Evolutionary conservation across 2,329 filamentous ascomycete species (phyloP).

Genomic region (Akanthomyces lecanii): DNA sequence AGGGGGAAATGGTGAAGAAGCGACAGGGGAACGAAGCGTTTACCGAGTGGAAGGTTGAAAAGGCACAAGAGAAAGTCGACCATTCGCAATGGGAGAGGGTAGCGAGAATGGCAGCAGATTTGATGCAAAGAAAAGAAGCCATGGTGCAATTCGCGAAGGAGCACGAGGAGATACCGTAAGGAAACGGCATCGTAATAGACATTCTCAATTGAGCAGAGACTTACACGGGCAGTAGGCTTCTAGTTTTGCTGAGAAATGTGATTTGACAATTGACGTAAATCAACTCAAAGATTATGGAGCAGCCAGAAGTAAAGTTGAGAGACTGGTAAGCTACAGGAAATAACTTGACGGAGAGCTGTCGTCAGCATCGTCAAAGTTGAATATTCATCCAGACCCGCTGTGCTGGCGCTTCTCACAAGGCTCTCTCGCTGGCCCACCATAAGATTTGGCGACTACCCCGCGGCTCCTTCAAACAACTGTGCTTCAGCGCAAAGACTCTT

Average conservation of each 20-base stretch:
- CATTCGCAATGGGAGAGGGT: constrained; percentile 27
- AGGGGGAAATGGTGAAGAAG: constrained; percentile 39
- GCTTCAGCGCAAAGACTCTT: constrained; percentile 2
- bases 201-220: not conserved
- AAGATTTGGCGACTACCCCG: constrained; percentile 1
- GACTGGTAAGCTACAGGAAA: not conserved
- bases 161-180: not conserved
- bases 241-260: not conserved
- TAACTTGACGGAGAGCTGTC: not conserved
- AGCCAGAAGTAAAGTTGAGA: not conserved
- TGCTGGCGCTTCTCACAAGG: not conserved
- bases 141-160: not conserved
- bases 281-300: too few species aligned
- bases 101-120: constrained; percentile 25
- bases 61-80: constrained; percentile 28
- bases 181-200: too few species aligned
- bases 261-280: too few species aligned
- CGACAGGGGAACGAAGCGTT: constrained; percentile 37
- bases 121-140: constrained; percentile 20
- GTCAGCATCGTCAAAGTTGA: not conserved
- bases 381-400: not conserved
- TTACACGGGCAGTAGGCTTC: not conserved
- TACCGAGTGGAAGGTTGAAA: constrained; percentile 38
- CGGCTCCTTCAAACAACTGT: constrained; percentile 7
- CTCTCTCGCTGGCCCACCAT: not conserved